phyloP scores from a whole-genome alignment of 225 moss, liverwort and hornwort species.

The Thuidium tamariscinum region DNA sequence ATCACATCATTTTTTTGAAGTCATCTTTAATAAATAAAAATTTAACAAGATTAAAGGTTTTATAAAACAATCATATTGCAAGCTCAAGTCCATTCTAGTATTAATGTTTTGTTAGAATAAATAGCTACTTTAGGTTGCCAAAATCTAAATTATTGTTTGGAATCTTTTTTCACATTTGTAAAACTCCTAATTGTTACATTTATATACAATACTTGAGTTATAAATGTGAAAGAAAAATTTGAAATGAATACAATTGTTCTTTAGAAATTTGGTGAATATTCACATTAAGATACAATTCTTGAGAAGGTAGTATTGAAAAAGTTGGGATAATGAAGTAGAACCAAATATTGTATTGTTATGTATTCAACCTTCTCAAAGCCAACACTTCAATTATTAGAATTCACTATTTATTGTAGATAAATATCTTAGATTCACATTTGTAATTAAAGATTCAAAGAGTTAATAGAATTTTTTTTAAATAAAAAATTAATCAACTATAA shows the following conservation, averaged over 20 bases:
- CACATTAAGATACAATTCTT: background rate
- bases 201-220: background rate
- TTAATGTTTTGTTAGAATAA: too few species aligned
- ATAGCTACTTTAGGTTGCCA: too few species aligned
- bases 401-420: fast-evolving
- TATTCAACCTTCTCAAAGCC: background rate
- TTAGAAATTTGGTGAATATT: background rate
- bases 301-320: background rate
- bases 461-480: too few species aligned
- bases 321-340: background rate
- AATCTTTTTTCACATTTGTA: too few species aligned
- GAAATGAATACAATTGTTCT: background rate
- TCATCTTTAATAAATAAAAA: background rate
- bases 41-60: background rate
- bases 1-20: background rate
- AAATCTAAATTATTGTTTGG: background rate
- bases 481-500: background rate
- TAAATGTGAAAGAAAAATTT: background rate
- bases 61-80: too few species aligned
- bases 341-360: background rate
- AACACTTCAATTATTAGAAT: background rate
- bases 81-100: too few species aligned
- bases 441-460: background rate
- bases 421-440: background rate
- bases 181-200: too few species aligned